Percentiles rank a stretch among this genome's conserved stretches.
Evolutionary conservation across 768 basidiomycete genomes (phyloP).

Genomic region (Epithele typhae): DNA sequence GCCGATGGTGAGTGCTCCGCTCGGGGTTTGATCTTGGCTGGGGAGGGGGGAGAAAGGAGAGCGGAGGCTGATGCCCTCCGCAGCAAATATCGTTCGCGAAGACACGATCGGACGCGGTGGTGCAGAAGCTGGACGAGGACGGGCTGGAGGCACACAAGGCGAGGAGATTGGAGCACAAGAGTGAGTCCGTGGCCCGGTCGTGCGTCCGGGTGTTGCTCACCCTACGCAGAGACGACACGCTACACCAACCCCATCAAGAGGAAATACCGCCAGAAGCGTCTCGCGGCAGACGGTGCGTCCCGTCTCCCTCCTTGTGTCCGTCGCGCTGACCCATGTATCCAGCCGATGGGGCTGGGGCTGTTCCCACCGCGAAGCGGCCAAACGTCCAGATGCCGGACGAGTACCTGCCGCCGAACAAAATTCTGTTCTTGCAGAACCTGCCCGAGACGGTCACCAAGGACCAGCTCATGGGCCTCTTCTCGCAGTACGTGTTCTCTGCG

Average conservation of each 20-base stretch:
- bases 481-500: constrained; percentile 55
- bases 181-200: constrained; percentile 40
- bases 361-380: constrained; percentile 69
- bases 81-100: constrained; percentile 95
- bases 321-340: constrained; percentile 4
- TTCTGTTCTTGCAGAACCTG: constrained; percentile 95
- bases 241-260: constrained; percentile 88
- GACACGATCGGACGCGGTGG: constrained; percentile 86
- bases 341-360: constrained; percentile 69
- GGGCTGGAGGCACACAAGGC: constrained; percentile 74
- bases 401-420: constrained; percentile 98
- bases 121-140: constrained; percentile 65
- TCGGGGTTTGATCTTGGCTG: background rate
- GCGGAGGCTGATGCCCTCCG: background rate
- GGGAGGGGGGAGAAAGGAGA: too few relatives aligned
- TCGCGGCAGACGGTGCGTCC: constrained; percentile 69
- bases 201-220: background rate
- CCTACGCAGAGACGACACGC: constrained; percentile 63
- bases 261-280: constrained; percentile 77
- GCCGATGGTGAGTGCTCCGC: constrained; percentile 71
- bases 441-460: constrained; percentile 93
- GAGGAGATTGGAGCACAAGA: constrained; percentile 75
- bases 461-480: constrained; percentile 85
- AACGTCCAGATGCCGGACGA: constrained; percentile 99
- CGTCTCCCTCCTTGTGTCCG: constrained; percentile 15